These are phyloP conservation scores for Scytalidium sp. DNA, from an alignment of 2,329 filamentous ascomycete species.

Conservation along the genomic window DNA sequence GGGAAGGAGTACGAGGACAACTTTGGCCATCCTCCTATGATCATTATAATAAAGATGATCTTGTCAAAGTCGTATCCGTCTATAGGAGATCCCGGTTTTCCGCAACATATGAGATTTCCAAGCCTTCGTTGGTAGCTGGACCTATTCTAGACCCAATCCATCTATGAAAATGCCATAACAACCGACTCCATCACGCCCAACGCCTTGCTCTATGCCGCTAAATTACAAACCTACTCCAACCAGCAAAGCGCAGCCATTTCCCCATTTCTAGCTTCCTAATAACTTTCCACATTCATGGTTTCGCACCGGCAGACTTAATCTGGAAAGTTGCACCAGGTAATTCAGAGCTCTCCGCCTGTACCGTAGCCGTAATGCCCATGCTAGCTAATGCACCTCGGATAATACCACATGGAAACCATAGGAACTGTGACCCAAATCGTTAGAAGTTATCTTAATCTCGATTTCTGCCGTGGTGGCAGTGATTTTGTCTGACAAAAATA, in stretches of 20 bases:
- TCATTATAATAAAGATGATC: neutral
- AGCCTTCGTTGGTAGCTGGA: neutral
- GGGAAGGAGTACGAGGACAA: neutral
- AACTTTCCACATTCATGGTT: slow-evolving; percentile 42
- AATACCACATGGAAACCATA: slow-evolving; percentile 94
- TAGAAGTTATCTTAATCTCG: neutral
- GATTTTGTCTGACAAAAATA: neutral
- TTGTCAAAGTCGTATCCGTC: neutral
- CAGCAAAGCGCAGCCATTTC: neutral
- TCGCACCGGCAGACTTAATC: slow-evolving; percentile 77
- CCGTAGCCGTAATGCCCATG: slow-evolving; percentile 84
- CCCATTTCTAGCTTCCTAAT: neutral
- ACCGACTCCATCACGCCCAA: slow-evolving; percentile 3
- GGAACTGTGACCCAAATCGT: slow-evolving; percentile 59
- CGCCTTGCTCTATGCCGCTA: slow-evolving; percentile 24
- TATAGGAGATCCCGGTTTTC: neutral
- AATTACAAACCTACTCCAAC: slow-evolving; percentile 10
- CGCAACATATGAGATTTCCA: neutral
- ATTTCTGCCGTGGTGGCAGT: neutral
- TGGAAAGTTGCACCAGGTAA: slow-evolving; percentile 90
- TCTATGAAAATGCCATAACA: slow-evolving; percentile 2
- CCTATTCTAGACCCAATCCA: neutral
- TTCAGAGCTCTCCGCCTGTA: slow-evolving; percentile 86
- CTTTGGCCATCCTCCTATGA: neutral
- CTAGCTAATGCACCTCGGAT: slow-evolving; percentile 90